Conservation (phyloP, 768 basidiomycete species). For the Botryobasidium botryosum region DNA sequence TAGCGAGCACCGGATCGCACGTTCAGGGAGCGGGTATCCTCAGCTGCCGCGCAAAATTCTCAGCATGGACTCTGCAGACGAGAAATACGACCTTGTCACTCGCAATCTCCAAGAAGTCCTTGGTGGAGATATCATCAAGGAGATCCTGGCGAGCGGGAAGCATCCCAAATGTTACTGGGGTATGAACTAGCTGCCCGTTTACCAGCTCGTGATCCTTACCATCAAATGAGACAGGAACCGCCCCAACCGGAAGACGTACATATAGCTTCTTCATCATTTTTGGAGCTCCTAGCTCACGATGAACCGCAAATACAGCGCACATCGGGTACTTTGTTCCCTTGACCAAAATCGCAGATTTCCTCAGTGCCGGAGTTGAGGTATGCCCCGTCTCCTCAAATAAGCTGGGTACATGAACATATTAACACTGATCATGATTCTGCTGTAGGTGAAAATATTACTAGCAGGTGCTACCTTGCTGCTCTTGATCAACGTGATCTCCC, state of each 20-base stretch:
- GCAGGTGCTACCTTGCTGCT: slow-evolving; percentile 35
- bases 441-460: slow-evolving; percentile 57
- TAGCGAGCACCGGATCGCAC: too few species aligned
- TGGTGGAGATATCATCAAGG: slow-evolving; percentile 67
- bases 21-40: too few species aligned
- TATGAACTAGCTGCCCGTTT: slow-evolving; percentile 15
- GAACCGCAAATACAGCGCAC: slow-evolving; percentile 44
- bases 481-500: slow-evolving; percentile 18
- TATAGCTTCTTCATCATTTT: slow-evolving; percentile 1
- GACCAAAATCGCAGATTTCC: slow-evolving; percentile 90
- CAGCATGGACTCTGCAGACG: too few species aligned
- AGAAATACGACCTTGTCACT: slow-evolving; percentile 58
- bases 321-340: slow-evolving; percentile 94
- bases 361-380: slow-evolving; percentile 81
- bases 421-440: too few species aligned
- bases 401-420: too few species aligned
- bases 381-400: too few species aligned
- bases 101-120: slow-evolving; percentile 75
- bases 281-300: background rate
- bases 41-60: too few species aligned
- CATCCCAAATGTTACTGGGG: slow-evolving; percentile 87
- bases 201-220: background rate
- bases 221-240: slow-evolving; percentile 46
- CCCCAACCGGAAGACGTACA: slow-evolving; percentile 90
- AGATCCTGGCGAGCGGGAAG: slow-evolving; percentile 59